Conservation (phyloP, 1,284 basidiomycete genomes). For the Microbotryum scabiosae region DNA sequence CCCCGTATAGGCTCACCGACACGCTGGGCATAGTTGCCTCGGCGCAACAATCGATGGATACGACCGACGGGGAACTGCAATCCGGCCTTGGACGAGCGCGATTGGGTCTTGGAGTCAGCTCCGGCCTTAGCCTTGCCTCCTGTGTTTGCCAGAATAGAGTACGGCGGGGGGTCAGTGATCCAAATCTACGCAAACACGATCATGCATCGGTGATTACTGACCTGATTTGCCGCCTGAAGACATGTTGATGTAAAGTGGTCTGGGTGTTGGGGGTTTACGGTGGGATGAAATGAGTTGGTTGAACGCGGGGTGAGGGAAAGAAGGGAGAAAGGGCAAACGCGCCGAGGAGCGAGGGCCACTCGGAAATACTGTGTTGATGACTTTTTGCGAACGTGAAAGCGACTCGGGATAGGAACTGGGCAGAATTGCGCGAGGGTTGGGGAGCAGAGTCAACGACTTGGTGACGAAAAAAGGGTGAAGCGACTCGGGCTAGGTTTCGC, state of each 20-base stretch:
- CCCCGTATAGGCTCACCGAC: constrained; percentile 45
- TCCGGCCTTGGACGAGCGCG: constrained; percentile 63
- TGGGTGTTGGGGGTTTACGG: constrained; percentile 44
- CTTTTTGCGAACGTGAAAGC: no score
- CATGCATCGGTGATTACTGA: no score
- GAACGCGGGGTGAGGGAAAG: background rate
- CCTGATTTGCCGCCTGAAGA: constrained; percentile 53
- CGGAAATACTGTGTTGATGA: no score
- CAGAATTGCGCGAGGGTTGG: no score
- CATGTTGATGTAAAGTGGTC: constrained; percentile 41
- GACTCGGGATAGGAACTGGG: no score
- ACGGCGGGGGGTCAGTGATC: no score
- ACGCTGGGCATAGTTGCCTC: constrained; percentile 49
- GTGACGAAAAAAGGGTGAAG: no score
- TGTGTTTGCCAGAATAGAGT: no score
- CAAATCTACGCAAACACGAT: no score
- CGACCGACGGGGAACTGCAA: constrained; percentile 78
- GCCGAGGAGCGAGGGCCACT: background rate
- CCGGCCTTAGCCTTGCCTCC: constrained; percentile 55
- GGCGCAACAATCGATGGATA: constrained; percentile 65
- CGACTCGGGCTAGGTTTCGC: no score
- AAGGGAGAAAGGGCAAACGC: background rate
- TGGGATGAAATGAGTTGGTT: constrained; percentile 19
- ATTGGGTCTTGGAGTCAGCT: constrained; percentile 49
- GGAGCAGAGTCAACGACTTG: no score